Evolutionary conservation across 495 filamentous ascomycete genomes (phyloP), one percentile per base, ranked within the genome.

Genomic region (Rostrohypoxylon terebratum): DNA sequence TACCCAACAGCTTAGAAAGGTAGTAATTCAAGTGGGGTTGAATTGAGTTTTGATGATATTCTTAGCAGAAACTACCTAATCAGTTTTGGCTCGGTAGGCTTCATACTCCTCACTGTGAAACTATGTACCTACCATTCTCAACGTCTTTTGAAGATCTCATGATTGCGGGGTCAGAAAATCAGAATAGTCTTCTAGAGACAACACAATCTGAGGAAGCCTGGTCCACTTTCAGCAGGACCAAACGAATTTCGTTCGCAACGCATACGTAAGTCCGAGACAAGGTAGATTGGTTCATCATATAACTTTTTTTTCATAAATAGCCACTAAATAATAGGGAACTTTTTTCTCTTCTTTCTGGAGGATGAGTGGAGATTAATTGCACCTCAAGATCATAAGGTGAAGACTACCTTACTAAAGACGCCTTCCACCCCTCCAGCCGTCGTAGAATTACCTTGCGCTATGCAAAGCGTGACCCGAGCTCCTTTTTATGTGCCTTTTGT

Each of bases 401-500:
- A 6, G 70, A 47, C 59, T 65, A 55, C 70, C 59, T 34, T 61
- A 45, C 42, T 62, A n/a, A 62, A 63, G 66, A 69, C 63, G 66
- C 50, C 62, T 54, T 68, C 23, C 18, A 28, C 58, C 72, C 63
- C 34, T 40, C 60, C 51, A 33, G 28, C 38, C 59, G 21, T 63
- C 58, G 47, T 31, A 55, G n/a, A 21, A 55, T 58, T 4, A 58
- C 51, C 34, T 74, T 36, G 68, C 68, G 51, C 45, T 75, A 75
- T 75, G 68, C 72, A 75, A 71, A 64, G 54, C 51, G 51, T 47
- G 66, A 73, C 68, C 63, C 65, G 58, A 53, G 53, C 33, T 63
- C 63, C 44, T 71, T 72, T 72, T 79, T 69, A 77, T 78, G 71
- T 71, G 72, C 53, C 67, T 71, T 64, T 61, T 78, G 68, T 76